Evolutionary conservation across 169 alveolate genomes (phyloP), one percentile per base, ranked within the genome.

Genomic region (Amoebophrya sp.): DNA sequence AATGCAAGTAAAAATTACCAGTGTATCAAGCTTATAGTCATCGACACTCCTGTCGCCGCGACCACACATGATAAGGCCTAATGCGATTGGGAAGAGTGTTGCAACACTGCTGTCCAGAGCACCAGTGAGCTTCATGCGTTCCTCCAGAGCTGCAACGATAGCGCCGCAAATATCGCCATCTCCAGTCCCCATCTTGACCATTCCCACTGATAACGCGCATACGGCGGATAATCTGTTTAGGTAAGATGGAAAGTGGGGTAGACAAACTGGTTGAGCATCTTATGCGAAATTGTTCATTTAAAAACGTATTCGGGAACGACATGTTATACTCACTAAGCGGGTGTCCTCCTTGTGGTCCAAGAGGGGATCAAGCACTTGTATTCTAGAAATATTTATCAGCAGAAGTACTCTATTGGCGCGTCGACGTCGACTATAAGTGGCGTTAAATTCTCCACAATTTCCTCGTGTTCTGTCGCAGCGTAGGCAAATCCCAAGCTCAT

Each of bases 381-480:
- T 39, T 6, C 89, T 92, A 24, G 34, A 12, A 29, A 34, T 91
- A 33, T 65, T 12, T 24, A 40, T 40, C 6, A 78, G 83, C 2
- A 40, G 1, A 65, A 65, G 26, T 65, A 65, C 83, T 65, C 83
- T 10, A 65, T 65, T 18, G 83, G 26, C 26, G 83, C 92, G 41
- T 90, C 92, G 41, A 65, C 55, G 78, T 90, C 92, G 54, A 94
- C 95, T 23, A 94, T 77, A 0, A 93, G 90, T 33, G 93, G 94
- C 41, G 94, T 92, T 47, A 94, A 55, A 54, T 89, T 89, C 91
- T 94, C 95, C 90, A 92, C 47, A 0, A 99, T 93, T 89, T 97
- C 98, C 89, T 96, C 99, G 90, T 99, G 96, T 91, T 96, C 96
- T 33, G 99, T 96, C 0, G 99, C 99, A 33, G 99, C 99, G 93